Conservation (phyloP, 306 rosid species). For the Mimosa bimucronata region DNA sequence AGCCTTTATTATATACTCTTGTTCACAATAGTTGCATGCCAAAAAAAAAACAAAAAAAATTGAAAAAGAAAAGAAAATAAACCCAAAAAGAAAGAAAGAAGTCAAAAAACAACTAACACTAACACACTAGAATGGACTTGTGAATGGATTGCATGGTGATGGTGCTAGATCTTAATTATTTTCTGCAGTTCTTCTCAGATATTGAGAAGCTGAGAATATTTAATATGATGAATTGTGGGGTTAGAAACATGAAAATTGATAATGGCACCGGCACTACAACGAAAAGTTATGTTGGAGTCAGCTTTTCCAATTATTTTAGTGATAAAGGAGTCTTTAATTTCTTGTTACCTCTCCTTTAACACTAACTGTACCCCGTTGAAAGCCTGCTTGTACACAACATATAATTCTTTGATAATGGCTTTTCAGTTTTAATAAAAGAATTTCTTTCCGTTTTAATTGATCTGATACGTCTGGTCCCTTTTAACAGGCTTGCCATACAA, state of each 20-base stretch:
- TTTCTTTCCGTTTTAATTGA: constrained; percentile 2
- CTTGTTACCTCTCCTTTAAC: not conserved
- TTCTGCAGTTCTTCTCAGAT: constrained; percentile 1
- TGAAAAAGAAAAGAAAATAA: too few species aligned
- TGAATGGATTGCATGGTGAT: not conserved
- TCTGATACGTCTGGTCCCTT: constrained; percentile 32
- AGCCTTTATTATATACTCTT: not conserved
- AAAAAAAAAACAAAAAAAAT: too few species aligned
- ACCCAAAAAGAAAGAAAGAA: not conserved
- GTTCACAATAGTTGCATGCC: not conserved
- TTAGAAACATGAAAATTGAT: constrained; percentile 18
- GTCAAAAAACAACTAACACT: not conserved
- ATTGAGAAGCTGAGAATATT: constrained; percentile 1
- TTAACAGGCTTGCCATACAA: constrained; percentile 98
- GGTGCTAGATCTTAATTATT: not conserved
- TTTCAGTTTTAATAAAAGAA: not conserved
- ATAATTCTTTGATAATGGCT: not conserved
- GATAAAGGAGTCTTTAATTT: not conserved
- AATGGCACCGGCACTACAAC: not conserved
- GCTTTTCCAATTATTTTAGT: not conserved
- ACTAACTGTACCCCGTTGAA: not conserved
- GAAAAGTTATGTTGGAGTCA: not conserved
- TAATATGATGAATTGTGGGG: constrained; percentile 13
- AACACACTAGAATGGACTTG: not conserved
- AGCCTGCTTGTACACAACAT: not conserved